Evolutionary conservation across 495 filamentous ascomycete species (phyloP), one percentile per base, ranked within the genome.

Genomic region (Trichoderma orchidacearum): DNA sequence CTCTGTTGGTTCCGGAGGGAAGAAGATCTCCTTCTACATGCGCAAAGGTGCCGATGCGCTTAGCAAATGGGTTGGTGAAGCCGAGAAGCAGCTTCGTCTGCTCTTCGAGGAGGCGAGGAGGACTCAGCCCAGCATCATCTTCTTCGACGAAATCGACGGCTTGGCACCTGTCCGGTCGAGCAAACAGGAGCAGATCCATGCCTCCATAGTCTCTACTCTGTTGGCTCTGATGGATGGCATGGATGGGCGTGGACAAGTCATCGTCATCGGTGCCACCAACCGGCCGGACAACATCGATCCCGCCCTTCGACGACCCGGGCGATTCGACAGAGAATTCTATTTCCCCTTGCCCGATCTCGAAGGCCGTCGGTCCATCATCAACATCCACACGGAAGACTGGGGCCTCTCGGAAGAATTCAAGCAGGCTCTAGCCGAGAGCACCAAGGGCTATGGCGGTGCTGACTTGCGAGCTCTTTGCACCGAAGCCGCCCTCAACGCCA

Each of bases 21-120:
- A 85, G 54, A 96, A 97, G 66, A 89, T 98, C 51, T 96, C 88
- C 0, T 98, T 98, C 61, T 98, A 96, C 72, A 98, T 98, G 93
- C 83, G 93, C 35, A 98, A 98, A 68, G 93, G 94, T 56, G 94
- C 91, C 31, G 93, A 98, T 76, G 90, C 89, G 48, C 74, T 97
- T 41, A 95, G 89, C 70, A 98, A 98, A 72, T 98, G 93, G 93
- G 94, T 97, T 56, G 93, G 93, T 65, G 93, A 98, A 72, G 94
- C 94, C 13, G 93, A 98, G 68, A 82, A 90, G 63, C 93, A 97
- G 66, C 78, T 98, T 18, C 83, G 93, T 27, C 70, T 96, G 56
- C 77, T 98, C 3, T 98, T 98, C 62, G 93, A 98, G 62, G 94
- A 98, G 70, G 93, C 93, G 13, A 80, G 90, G 60, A 90, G 87